phyloP scores from a whole-genome alignment of 352 stramenopile species.

The Albugo candida region DNA sequence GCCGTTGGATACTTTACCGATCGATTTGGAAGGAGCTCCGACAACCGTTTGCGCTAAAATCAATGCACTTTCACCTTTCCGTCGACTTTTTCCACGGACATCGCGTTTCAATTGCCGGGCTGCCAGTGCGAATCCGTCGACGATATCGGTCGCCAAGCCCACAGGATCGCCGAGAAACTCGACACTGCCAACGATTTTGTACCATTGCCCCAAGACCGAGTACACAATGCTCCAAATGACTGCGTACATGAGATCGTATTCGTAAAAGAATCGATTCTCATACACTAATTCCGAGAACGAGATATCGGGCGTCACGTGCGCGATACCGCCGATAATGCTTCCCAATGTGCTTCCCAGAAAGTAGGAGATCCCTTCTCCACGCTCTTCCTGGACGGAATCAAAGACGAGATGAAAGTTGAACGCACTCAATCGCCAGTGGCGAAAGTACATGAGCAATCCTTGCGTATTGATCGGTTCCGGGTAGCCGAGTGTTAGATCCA shows the following conservation, averaged over 20 bases:
- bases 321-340: slow-evolving; percentile 77
- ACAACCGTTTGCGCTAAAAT: slow-evolving; percentile 69
- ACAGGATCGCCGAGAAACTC: slow-evolving; percentile 71
- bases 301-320: slow-evolving; percentile 69
- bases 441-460: slow-evolving; percentile 71
- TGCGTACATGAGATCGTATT: slow-evolving; percentile 63
- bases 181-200: slow-evolving; percentile 76
- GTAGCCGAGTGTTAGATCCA: slow-evolving; percentile 26
- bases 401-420: slow-evolving; percentile 72
- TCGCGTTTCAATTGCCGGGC: slow-evolving; percentile 68
- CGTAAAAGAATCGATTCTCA: slow-evolving; percentile 66
- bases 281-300: slow-evolving; percentile 51
- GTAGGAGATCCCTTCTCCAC: slow-evolving; percentile 52
- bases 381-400: slow-evolving; percentile 60
- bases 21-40: slow-evolving; percentile 42
- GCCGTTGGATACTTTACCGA: slow-evolving; percentile 72
- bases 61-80: slow-evolving; percentile 62
- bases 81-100: slow-evolving; percentile 44
- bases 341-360: slow-evolving; percentile 64
- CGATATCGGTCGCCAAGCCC: slow-evolving; percentile 66
- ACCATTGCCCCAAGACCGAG: slow-evolving; percentile 66
- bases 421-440: slow-evolving; percentile 39
- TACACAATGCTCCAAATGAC: slow-evolving; percentile 55
- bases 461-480: slow-evolving; percentile 22
- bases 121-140: slow-evolving; percentile 63